phyloP scores from a whole-genome alignment of 352 stramenopile species.

The Phytopythium aichiense region DNA sequence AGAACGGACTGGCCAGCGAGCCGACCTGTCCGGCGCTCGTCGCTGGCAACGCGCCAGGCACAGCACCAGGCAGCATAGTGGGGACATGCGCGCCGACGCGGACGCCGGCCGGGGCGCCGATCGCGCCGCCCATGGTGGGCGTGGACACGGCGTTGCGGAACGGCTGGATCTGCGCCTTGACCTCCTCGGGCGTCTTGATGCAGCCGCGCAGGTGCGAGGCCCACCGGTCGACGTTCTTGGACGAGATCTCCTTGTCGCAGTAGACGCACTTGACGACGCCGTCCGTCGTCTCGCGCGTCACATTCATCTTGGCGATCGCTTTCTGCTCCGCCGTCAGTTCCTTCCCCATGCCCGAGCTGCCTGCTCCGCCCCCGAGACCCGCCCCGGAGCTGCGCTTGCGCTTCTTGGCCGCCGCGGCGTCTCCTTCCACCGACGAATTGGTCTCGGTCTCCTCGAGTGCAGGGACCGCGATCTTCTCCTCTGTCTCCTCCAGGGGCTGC shows the following conservation, averaged over 20 bases:
- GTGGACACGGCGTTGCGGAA: slow-evolving; percentile 14
- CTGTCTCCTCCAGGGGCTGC: slow-evolving; percentile 36
- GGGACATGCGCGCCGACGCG: background rate
- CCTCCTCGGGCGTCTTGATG: slow-evolving; percentile 66
- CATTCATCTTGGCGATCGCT: slow-evolving; percentile 69
- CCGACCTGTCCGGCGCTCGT: slow-evolving; percentile 8
- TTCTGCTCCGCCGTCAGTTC: slow-evolving; percentile 73
- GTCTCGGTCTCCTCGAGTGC: slow-evolving; percentile 19
- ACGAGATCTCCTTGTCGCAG: slow-evolving; percentile 84
- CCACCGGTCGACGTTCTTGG: slow-evolving; percentile 81
- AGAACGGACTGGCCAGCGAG: slow-evolving; percentile 18
- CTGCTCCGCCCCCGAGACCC: background rate
- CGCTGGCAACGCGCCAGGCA: slow-evolving; percentile 5
- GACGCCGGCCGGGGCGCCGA: background rate
- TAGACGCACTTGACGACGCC: slow-evolving; percentile 74
- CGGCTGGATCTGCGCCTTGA: slow-evolving; percentile 78
- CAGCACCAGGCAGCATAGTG: background rate
- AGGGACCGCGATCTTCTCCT: slow-evolving; percentile 25
- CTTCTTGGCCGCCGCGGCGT: slow-evolving; percentile 17
- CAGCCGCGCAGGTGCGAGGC: slow-evolving; percentile 76
- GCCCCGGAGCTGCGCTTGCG: slow-evolving; percentile 17
- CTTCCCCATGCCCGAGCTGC: slow-evolving; percentile 22
- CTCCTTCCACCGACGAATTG: slow-evolving; percentile 1
- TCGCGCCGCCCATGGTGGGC: slow-evolving; percentile 6
- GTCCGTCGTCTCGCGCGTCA: slow-evolving; percentile 53